phyloP scores from a whole-genome alignment of 2,329 filamentous ascomycete species.

The Aspergillus fumigatiaffinis region DNA sequence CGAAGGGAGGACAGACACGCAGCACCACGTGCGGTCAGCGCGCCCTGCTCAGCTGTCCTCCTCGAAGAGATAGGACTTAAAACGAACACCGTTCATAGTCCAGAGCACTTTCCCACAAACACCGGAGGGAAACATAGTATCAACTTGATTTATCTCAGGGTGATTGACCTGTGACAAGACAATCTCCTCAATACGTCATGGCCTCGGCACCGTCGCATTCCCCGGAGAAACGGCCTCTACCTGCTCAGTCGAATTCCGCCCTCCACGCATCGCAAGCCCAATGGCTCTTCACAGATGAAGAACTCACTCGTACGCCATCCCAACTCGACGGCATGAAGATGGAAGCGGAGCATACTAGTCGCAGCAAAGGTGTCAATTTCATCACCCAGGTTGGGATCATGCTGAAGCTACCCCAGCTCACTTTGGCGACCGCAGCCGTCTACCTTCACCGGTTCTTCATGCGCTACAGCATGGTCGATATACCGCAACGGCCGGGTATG shows the following conservation, averaged over 20 bases:
- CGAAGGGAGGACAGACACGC: slow-evolving; percentile 1
- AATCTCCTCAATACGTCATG: slow-evolving; percentile 14
- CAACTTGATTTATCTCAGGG: background rate
- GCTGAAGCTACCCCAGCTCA: slow-evolving; percentile 86
- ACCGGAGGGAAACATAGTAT: background rate
- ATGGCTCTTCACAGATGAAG: slow-evolving; percentile 85
- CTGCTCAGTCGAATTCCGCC: slow-evolving; percentile 43
- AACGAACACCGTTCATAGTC: background rate
- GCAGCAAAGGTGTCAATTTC: slow-evolving; percentile 93
- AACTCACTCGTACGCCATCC: slow-evolving; percentile 77
- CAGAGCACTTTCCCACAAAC: background rate
- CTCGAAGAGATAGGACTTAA: background rate
- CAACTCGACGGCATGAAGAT: slow-evolving; percentile 75
- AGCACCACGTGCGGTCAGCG: background rate
- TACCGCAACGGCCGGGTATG: slow-evolving; percentile 64
- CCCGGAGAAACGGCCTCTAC: slow-evolving; percentile 25
- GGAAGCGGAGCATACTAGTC: slow-evolving; percentile 72
- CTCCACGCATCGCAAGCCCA: slow-evolving; percentile 60
- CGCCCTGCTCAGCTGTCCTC: background rate
- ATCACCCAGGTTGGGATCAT: slow-evolving; percentile 91
- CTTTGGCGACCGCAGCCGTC: slow-evolving; percentile 83
- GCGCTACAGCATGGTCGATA: slow-evolving; percentile 74
- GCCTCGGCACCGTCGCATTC: slow-evolving; percentile 25
- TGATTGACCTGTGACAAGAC: background rate
- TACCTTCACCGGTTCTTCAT: slow-evolving; percentile 97